Conservation (phyloP, 352 stramenopile genomes). For the Elongisporangium prolatum region DNA sequence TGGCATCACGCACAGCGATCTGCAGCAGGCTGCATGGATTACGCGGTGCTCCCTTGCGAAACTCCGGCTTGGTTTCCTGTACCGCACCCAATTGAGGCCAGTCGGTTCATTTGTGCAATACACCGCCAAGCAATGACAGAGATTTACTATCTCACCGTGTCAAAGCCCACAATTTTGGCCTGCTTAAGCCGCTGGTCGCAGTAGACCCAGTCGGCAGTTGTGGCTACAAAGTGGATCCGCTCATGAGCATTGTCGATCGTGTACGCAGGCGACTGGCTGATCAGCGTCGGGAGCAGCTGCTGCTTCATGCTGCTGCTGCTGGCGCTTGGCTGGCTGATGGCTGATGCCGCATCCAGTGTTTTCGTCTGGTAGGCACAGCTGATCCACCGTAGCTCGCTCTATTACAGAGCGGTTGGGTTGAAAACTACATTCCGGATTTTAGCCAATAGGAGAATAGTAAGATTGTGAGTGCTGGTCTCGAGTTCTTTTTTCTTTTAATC, state of each 20-base stretch:
- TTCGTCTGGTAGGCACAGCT: background rate
- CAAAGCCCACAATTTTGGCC: slow-evolving; percentile 56
- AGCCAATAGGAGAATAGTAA: background rate
- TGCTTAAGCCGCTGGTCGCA: slow-evolving; percentile 40
- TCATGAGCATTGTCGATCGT: slow-evolving; percentile 29
- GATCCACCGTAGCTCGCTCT: background rate
- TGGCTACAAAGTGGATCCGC: slow-evolving; percentile 48
- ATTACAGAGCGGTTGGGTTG: background rate
- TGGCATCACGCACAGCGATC: slow-evolving; percentile 50
- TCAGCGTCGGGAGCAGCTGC: slow-evolving; percentile 26
- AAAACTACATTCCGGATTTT: background rate
- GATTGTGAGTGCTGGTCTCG: background rate
- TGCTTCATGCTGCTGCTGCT: slow-evolving; percentile 15
- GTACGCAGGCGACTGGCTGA: slow-evolving; percentile 55
- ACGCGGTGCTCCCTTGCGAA: slow-evolving; percentile 22
- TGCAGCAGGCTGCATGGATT: slow-evolving; percentile 60
- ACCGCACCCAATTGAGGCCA: background rate
- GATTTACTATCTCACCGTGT: slow-evolving; percentile 43
- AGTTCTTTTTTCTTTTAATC: background rate
- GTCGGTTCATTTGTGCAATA: background rate
- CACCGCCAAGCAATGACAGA: slow-evolving; percentile 11
- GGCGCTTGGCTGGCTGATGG: background rate
- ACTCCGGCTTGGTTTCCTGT: slow-evolving; percentile 66
- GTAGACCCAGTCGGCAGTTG: slow-evolving; percentile 36
- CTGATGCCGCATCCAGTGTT: background rate